Conservation (phyloP, 2,329 filamentous ascomycete species). For the Verticillium longisporum region DNA sequence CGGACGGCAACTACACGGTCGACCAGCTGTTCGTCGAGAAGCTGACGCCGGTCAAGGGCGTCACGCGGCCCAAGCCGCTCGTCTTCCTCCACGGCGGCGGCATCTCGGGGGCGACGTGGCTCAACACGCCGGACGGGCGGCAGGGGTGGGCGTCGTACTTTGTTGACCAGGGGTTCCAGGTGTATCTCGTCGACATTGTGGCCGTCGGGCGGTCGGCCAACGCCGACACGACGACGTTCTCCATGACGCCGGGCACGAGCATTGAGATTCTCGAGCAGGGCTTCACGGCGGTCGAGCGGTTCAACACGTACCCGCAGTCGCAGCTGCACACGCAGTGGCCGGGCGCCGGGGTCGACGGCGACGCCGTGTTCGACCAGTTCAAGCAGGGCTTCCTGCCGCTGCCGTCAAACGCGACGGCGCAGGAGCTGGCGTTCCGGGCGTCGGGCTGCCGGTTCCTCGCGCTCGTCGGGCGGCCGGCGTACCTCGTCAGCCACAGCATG, state of each 20-base stretch:
- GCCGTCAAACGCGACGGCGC: slow-evolving; percentile 12
- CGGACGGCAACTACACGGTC: slow-evolving; percentile 15
- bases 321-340: slow-evolving; percentile 25
- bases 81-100: slow-evolving; percentile 24
- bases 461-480: slow-evolving; percentile 17
- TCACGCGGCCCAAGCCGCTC: slow-evolving; percentile 15
- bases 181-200: slow-evolving; percentile 33
- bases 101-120: slow-evolving; percentile 21
- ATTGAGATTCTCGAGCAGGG: slow-evolving; percentile 16
- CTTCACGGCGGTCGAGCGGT: slow-evolving; percentile 19
- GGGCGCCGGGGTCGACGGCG: slow-evolving; percentile 25
- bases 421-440: slow-evolving; percentile 15
- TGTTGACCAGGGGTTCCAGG: slow-evolving; percentile 27
- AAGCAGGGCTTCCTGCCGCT: slow-evolving; percentile 34
- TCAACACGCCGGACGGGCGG: slow-evolving; percentile 32
- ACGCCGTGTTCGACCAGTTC: slow-evolving; percentile 39
- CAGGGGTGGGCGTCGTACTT: slow-evolving; percentile 34
- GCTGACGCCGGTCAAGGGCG: slow-evolving; percentile 17
- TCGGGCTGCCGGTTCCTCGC: slow-evolving; percentile 15
- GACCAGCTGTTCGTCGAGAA: slow-evolving; percentile 24
- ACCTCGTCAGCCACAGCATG: slow-evolving; percentile 21
- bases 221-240: slow-evolving; percentile 18
- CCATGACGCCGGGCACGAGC: slow-evolving; percentile 15
- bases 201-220: slow-evolving; percentile 23
- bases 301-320: slow-evolving; percentile 22